Evolutionary conservation across 192 early-diverging fungal species (phyloP), one percentile per base, ranked within the genome.

Genomic region (Phycomyces blakesleeanus): DNA sequence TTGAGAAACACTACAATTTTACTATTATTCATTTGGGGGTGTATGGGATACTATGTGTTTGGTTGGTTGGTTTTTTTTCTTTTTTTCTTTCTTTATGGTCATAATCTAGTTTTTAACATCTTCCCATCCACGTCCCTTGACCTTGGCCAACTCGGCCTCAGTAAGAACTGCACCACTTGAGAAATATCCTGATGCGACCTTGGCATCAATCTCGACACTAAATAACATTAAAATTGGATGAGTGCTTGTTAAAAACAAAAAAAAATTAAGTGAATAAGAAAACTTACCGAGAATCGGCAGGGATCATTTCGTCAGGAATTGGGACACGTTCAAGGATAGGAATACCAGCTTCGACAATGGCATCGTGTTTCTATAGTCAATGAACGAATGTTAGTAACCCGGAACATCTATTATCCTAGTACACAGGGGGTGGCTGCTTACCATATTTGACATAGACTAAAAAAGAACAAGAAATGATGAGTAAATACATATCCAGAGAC

Each of bases 141-240:
- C 87, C 10, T 74, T 71, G 15, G 81, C 64, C 41, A 97, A 69
- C 41, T 86, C 83, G 6, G 80, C 79, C 1, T 78, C 77, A 5
- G 79, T 77, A 0, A 82, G 83, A 22, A 83, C 79, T 9, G 73
- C 75, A 39, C 83, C 84, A 16, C 76, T 87, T 11, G 90, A 90
- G 70, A 97, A 97, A 76, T 97, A 97, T 0, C 95, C 95, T n/a
- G 91, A 85, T 8, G 93, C 95, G 55, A 97, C 90, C 81, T 97
- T 97, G 44, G 95, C 95, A 59, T 97, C 92, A 69, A 97, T 97
- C 76, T 97, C 95, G 21, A 97, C 95, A 56, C 72, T 67, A 50
- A 15, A n/a, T n/a, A n/a, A n/a, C n/a, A n/a, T 47, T 5, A 10
- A 1, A 47, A 59, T 7, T 18, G 5, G 24, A 26, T 16, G 6